Evolutionary conservation across 768 basidiomycete genomes (phyloP).

Genomic region (Lentinula raphanica): DNA sequence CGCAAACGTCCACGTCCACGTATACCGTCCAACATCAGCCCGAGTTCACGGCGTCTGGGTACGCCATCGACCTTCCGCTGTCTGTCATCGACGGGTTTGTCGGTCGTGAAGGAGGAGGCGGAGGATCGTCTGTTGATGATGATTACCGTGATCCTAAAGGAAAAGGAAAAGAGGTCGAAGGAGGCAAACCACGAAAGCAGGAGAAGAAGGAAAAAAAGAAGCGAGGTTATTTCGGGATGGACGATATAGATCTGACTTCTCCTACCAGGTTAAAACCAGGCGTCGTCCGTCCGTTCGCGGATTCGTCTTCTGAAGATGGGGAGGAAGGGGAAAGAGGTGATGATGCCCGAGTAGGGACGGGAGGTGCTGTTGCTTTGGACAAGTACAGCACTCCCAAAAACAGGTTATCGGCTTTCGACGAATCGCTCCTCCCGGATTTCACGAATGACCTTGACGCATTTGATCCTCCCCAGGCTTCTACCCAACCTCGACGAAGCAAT

Average conservation of each 20-base stretch:
- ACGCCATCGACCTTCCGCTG: slow-evolving; percentile 1
- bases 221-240: slow-evolving; percentile 1
- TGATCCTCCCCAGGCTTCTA: not conserved
- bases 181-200: not conserved
- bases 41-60: slow-evolving; percentile 3
- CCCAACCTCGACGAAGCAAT: not conserved
- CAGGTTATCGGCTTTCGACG: not conserved
- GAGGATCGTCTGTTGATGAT: not conserved
- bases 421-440: not conserved
- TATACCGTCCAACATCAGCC: slow-evolving; percentile 2
- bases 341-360: no score
- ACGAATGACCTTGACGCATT: not conserved
- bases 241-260: slow-evolving; percentile 3
- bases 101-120: not conserved
- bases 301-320: not conserved
- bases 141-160: not conserved
- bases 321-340: not conserved
- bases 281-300: not conserved
- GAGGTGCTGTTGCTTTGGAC: not conserved
- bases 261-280: not conserved
- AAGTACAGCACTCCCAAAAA: not conserved
- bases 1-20: not conserved
- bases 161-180: not conserved
- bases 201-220: not conserved
- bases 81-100: slow-evolving; percentile 2